Base-by-base conservation (phyloP, 129 eudicot species). In the Sambucus nigra region DNA sequence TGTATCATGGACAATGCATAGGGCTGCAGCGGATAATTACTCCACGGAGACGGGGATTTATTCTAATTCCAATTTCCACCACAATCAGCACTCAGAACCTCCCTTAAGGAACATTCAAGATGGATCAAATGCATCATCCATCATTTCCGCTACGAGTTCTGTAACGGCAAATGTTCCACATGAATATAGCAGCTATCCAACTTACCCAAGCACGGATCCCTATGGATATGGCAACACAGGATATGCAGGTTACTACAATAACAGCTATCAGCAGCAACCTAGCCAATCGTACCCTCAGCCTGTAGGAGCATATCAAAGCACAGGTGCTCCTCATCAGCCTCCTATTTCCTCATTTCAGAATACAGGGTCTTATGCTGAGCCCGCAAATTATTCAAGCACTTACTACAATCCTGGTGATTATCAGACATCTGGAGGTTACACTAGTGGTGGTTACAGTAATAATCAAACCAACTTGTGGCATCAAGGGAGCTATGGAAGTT, bases 271-370 rank as follows among this genome's bases (percentile, higher is more conserved):
- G 73, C 96, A 77, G 58, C 92, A 70, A 35, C 51, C 75, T 18
- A 68, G 24, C 69, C 92, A 82, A 51, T 48, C 79, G 46, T 77
- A 72, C 51, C 53, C 70, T 44, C 95, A 79, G 51, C 86, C 78
- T 26, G 63, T 61, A 59, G 99, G 87, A 77, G 87, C 84, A 41
- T 92, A 82, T 74, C 95, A 79, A 86, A 86, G 78, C 67, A 76
- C 99, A 92, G 99, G 99, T 92, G 95, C 87, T 82, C 89, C 96
- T 91, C 84, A 91, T 76, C 98, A 91, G 99, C 94, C 94, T 82
- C 42, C n/a, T n/a, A 65, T 82, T 91, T 85, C 98, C 72, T 80
- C 95, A 85, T 89, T 91, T 85, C 94, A 80, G 87, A 85, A 85
- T 89, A 74, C 95, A 69, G 94, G 93, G 78, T 86, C 99, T 77